Base-by-base conservation (phyloP, 208 protist genomes). In the Leishmania tropica region DNA sequence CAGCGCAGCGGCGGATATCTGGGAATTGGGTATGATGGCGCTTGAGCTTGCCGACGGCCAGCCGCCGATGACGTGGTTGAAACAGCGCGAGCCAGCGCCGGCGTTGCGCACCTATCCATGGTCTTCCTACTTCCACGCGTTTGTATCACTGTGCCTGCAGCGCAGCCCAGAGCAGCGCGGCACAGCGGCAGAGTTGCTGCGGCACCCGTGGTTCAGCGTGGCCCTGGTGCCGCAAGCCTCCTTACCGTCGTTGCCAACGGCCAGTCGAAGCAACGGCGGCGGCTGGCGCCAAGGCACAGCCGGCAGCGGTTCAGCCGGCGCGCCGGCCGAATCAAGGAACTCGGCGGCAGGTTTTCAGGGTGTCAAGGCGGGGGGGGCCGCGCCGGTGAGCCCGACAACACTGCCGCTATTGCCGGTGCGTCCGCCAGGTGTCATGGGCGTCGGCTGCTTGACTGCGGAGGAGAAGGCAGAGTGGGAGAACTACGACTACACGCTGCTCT, bases 151-250 rank as follows among this genome's bases (percentile, higher is more conserved):
- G 13, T 98, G 95, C 79, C 68, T 94, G 64, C 75, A 78, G 68
- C 47, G 75, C 2, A 77, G 88, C 11, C 86, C 88, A n/a, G 78
- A 68, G 53, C 67, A 88, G 86, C 92, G 95, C 11, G 83, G 90
- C 21, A 90, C 86, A 51, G 88, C 80, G 42, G 85, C 75, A 15
- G 90, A 93, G 71, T 83, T 98, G 70, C 84, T 98, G 73, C 47
- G 86, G 17, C 90, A 98, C 84, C 85, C 87, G 60, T 98, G 95
- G 95, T 96, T 98, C 84, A 45, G 75, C 48, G 87, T 83, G 24
- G 79, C 75, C n/a, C 84, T 93, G 64, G 67, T 87, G 15, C 86
- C 85, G 64, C 83, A 90, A 62, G 47, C 77, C 5, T 70, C 75
- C 31, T 73, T 24, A 45, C 42, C 21, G 73, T 75, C 21, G 48